A percentile compares a stretch with the other conserved stretches of the same genome.
Conservation (phyloP, 1,139 yeast species). For the Taphrina communis region DNA sequence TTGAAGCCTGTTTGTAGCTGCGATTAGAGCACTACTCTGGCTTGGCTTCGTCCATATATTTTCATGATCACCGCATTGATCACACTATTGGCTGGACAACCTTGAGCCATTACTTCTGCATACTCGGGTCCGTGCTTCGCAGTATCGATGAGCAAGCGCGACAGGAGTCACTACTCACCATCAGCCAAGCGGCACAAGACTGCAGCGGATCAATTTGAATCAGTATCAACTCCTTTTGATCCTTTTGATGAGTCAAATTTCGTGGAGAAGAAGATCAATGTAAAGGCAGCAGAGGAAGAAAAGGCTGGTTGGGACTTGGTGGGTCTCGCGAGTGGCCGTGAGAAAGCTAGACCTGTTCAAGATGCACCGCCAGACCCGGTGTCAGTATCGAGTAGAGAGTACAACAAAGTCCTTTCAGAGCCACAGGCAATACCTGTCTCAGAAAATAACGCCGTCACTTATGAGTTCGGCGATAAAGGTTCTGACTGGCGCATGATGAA, state of each 20-base stretch:
- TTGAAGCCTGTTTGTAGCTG: too few relatives aligned
- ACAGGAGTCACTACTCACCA: neutral
- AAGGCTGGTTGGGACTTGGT: slow-evolving; percentile 17
- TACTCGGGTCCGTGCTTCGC: too few relatives aligned
- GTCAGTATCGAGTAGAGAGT: neutral
- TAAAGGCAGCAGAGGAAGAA: slow-evolving; percentile 5
- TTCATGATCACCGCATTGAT: too few relatives aligned
- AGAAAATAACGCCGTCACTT: neutral
- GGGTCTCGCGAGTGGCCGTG: slow-evolving; percentile 10
- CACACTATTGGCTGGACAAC: too few relatives aligned
- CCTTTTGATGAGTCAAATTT: slow-evolving; percentile 35
- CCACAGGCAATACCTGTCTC: neutral
- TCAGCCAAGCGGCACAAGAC: slow-evolving; percentile 1
- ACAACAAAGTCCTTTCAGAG: slow-evolving; percentile 4
- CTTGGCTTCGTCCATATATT: too few relatives aligned
- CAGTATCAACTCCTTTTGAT: neutral
- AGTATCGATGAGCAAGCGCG: too few relatives aligned
- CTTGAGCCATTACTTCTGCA: too few relatives aligned
- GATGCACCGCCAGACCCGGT: neutral
- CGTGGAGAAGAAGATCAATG: slow-evolving; percentile 21
- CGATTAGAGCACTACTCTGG: too few relatives aligned
- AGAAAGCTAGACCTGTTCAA: neutral
- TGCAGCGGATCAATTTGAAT: neutral
- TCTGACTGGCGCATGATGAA: slow-evolving; percentile 54
- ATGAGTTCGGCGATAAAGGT: slow-evolving; percentile 51